These are phyloP conservation scores for Geotrichum citri-aurantii DNA, from an alignment of 1,139 yeast genomes.

Conservation along the genomic window DNA sequence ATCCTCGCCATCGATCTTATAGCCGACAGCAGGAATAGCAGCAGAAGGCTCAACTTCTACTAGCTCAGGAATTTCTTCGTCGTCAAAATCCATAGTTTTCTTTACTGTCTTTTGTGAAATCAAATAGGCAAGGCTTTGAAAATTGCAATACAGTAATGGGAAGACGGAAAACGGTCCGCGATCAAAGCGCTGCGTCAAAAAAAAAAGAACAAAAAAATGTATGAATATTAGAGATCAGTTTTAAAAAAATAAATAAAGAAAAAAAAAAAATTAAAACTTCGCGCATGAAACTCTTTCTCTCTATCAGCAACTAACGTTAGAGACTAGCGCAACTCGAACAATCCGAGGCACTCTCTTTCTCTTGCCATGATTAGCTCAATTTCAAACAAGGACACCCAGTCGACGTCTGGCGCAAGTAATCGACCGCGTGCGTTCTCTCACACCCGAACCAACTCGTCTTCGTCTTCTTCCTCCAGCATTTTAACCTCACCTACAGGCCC, in stretches of 20 bases:
- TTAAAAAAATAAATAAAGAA: neutral
- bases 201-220: too few species aligned
- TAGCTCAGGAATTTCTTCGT: slow-evolving; percentile 15
- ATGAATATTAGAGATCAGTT: too few species aligned
- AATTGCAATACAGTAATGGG: neutral
- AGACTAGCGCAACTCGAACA: neutral
- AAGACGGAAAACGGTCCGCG: neutral
- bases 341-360: neutral
- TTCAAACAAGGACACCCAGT: slow-evolving; percentile 20
- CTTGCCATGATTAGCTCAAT: slow-evolving; percentile 19
- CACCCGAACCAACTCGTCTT: slow-evolving; percentile 31
- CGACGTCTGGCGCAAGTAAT: slow-evolving; percentile 1
- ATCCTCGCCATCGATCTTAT: neutral
- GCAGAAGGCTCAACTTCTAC: slow-evolving; percentile 8
- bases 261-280: neutral
- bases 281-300: neutral
- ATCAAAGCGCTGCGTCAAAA: neutral
- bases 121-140: neutral
- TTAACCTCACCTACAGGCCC: slow-evolving; percentile 20
- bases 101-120: neutral
- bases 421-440: slow-evolving; percentile 27
- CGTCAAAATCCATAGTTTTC: slow-evolving; percentile 12
- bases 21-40: slow-evolving; percentile 9
- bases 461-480: slow-evolving; percentile 27
- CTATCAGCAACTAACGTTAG: neutral